Evolutionary conservation across 768 basidiomycete genomes (phyloP), one percentile per base, ranked within the genome.

Genomic region (Agaricus sinodeliciosus): DNA sequence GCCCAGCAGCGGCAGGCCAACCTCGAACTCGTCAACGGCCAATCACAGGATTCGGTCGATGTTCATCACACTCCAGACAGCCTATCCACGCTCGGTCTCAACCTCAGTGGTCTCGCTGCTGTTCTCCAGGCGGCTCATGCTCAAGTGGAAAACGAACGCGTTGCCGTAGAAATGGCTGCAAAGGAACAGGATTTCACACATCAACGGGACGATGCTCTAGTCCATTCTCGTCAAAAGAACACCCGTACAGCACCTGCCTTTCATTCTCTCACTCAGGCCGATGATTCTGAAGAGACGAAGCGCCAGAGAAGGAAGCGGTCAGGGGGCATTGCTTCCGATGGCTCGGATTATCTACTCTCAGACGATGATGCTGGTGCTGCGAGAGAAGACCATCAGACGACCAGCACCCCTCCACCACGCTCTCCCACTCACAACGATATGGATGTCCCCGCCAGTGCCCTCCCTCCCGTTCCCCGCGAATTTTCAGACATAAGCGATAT

Each of bases 401-500:
- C 59, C 57, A 51, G 61, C 57, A 40, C 61, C 65, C 49, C 63
- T 56, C 40, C 63, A 60, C 65, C 26, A 63, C 65, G 37, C 47
- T 63, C 74, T 12, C 67, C 67, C 41, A 63, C 66, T 52, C 65
- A 68, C 47, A 70, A 67, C 56, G 59, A 65, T 45, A 65, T 67
- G 36, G 58, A 60, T 9, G 59, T 62, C 49, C 60, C 64, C 55
- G 59, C 67, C 48, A 58, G 60, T 55, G 64, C 71, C 46, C 72
- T 81, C 27, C 72, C 79, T 19, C 66, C 75, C 43, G 76, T 79
- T 37, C 72, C 76, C 15, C 74, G 74, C 26, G 84, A 81, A 61
- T 87, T 84, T 63, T 74, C 79, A 41, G 87, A 90, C 60, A 80
- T 90, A 55, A 82, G 77, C 62, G 88, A 90, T 60, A 89, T 90